Evolutionary conservation across 1,284 basidiomycete species (phyloP), one percentile per base, ranked within the genome.

Genomic region (Phlebopus sp.): DNA sequence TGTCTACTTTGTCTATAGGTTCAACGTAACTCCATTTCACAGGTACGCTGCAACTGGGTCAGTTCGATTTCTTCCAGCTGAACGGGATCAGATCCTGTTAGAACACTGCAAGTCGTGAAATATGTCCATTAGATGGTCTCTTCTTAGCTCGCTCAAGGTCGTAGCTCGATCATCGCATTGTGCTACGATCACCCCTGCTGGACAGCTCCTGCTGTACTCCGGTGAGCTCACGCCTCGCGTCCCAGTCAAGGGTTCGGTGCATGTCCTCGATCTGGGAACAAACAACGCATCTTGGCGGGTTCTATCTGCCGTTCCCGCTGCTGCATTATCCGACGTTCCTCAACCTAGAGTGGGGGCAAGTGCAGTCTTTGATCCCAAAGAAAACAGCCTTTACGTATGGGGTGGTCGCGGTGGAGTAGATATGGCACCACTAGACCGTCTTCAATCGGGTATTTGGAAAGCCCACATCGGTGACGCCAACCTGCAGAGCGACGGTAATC

Each of bases 341-440:
- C 45, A 59, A 2, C 55, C 69, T 5, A 60, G 70, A 6, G 68
- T 77, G 14, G 74, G 74, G 1, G 69, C 67, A 37, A 57, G 69
- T 1, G 51, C 67, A 17, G 56, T 69, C 13, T 59, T 55, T 46
- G 56, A 59, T 32, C 29, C 56, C 21, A 44, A 48, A 7, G 55
- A 53, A 3, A 50, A 59, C 11, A 50, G 36, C 14, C 38, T 77
- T 21, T 76, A 71, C 51, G 41, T 74, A 30, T 77, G 72, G 69
- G 74, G 71, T 6, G 74, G 75, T 0, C 60, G 73, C 9, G 72
- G 75, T 5, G 72, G 71, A 1, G 55, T 59, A 19, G 66, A 71
- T 38, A 69, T 69, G 70, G 54, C 62, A 1, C 69, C 69, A 3
- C 57, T 74, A 18, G 55, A 58, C 3, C 47, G 39, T 2, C 48